phyloP scores from a whole-genome alignment of 192 early-diverging fungal species.

The Chytriomyces confervae region DNA sequence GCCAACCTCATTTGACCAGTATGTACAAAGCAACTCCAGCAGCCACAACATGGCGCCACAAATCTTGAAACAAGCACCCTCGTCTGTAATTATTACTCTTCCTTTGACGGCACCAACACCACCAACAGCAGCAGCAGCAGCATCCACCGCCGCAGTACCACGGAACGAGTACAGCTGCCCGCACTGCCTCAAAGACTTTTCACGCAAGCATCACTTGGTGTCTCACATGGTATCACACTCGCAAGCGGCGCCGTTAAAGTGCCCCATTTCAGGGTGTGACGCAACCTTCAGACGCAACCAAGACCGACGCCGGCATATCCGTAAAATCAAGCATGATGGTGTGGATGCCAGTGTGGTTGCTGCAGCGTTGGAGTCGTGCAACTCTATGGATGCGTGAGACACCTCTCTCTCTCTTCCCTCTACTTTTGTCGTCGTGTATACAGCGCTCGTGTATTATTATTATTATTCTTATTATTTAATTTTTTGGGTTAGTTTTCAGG shows the following conservation, averaged over 20 bases:
- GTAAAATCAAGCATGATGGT: slow-evolving; percentile 6
- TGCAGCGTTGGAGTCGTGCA: neutral
- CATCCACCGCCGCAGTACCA: no score
- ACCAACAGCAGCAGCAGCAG: no score
- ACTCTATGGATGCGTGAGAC: neutral
- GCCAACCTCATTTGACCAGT: no score
- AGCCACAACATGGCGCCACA: no score
- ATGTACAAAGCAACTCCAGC: no score
- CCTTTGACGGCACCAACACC: no score
- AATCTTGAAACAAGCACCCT: no score
- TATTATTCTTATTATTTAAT: neutral
- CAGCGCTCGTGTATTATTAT: neutral
- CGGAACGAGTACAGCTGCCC: neutral
- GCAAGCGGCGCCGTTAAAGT: neutral
- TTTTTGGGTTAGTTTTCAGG: neutral
- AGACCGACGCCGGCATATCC: slow-evolving; percentile 8
- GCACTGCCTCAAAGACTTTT: neutral
- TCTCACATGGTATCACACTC: slow-evolving; percentile 17
- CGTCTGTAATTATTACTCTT: no score
- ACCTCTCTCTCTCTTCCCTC: neutral
- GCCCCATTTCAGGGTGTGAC: slow-evolving; percentile 9
- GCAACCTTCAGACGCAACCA: slow-evolving; percentile 26
- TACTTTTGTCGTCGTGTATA: neutral
- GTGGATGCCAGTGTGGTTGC: neutral
- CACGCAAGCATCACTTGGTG: neutral